Conservation (phyloP, 1,139 yeast species). For the Nakaseomyces kungkrabaensis region DNA sequence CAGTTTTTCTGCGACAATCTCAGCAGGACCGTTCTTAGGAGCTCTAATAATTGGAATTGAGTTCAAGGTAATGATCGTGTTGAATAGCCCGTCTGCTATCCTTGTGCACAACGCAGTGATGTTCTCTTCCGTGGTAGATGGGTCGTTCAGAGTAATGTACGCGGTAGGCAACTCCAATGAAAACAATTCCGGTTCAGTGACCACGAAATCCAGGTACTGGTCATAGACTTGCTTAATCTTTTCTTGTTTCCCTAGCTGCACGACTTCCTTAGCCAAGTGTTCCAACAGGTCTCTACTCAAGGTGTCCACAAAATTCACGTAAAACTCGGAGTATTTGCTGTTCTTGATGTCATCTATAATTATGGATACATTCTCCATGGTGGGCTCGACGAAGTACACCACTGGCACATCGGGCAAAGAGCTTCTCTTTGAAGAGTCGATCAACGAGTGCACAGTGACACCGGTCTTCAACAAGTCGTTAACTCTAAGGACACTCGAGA, state of each 20-base stretch:
- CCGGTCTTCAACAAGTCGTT: slow-evolving; percentile 85
- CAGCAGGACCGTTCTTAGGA: slow-evolving; percentile 91
- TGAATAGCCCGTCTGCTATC: slow-evolving; percentile 72
- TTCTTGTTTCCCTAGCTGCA: slow-evolving; percentile 55
- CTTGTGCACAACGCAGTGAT: slow-evolving; percentile 59
- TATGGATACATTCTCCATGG: slow-evolving; percentile 56
- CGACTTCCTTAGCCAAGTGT: slow-evolving; percentile 77
- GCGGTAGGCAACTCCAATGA: slow-evolving; percentile 61
- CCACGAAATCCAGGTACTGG: slow-evolving; percentile 84
- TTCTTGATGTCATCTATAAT: slow-evolving; percentile 63
- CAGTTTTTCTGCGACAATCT: slow-evolving; percentile 77
- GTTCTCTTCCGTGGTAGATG: slow-evolving; percentile 61
- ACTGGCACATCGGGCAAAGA: slow-evolving; percentile 91
- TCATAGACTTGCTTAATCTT: slow-evolving; percentile 83
- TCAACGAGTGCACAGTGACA: slow-evolving; percentile 75
- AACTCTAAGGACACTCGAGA: slow-evolving; percentile 82
- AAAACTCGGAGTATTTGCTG: slow-evolving; percentile 69
- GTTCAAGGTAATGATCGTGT: slow-evolving; percentile 67
- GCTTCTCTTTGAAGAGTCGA: slow-evolving; percentile 54
- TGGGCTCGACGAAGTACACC: slow-evolving; percentile 84
- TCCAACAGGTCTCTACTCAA: slow-evolving; percentile 72
- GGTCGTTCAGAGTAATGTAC: slow-evolving; percentile 60
- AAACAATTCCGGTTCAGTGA: slow-evolving; percentile 85
- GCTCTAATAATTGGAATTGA: slow-evolving; percentile 84
- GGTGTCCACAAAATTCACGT: slow-evolving; percentile 78